Conservation (phyloP, 2,329 filamentous ascomycete species). For the Exophiala alcalophila region DNA sequence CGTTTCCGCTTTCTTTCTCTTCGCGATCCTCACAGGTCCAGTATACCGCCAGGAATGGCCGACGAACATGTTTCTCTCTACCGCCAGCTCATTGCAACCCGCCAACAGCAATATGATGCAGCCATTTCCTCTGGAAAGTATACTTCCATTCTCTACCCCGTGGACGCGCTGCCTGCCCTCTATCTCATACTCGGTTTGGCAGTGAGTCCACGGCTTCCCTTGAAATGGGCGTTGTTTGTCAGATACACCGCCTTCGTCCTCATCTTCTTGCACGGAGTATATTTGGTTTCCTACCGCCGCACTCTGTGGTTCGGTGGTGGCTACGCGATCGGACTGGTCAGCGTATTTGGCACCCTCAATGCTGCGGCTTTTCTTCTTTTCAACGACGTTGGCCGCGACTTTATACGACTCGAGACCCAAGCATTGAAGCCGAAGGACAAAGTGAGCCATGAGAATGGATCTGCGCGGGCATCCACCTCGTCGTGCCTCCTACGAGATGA, state of each 20-base stretch:
- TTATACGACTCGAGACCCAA: conserved; percentile 52
- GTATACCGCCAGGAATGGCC: conserved; percentile 38
- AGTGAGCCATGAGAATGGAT: conserved; percentile 6
- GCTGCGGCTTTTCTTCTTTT: conserved; percentile 52
- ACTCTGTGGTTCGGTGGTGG: conserved; percentile 51
- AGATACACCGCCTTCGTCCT: conserved; percentile 18
- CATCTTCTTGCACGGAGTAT: conserved; percentile 13
- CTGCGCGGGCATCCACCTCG: background rate
- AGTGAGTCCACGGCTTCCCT: conserved; percentile 20
- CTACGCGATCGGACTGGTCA: conserved; percentile 55
- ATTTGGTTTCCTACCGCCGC: conserved; percentile 33
- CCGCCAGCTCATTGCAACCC: conserved; percentile 40
- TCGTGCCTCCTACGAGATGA: background rate
- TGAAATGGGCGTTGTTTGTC: background rate
- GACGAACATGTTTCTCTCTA: conserved; percentile 24
- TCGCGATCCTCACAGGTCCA: background rate
- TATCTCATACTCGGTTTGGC: conserved; percentile 25
- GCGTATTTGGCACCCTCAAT: conserved; percentile 56
- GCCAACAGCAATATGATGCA: conserved; percentile 24
- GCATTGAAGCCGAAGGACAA: conserved; percentile 16
- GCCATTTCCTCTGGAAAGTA: conserved; percentile 20
- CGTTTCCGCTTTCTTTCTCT: conserved; percentile 2
- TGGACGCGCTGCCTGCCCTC: conserved; percentile 27
- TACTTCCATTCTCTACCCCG: conserved; percentile 29
- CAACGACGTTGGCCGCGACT: conserved; percentile 55